A percentile compares a stretch with the other conserved stretches of the same genome.
Evolutionary conservation across 2,329 filamentous ascomycete species (phyloP).

Genomic region (Monilinia vaccinii-corymbosi): DNA sequence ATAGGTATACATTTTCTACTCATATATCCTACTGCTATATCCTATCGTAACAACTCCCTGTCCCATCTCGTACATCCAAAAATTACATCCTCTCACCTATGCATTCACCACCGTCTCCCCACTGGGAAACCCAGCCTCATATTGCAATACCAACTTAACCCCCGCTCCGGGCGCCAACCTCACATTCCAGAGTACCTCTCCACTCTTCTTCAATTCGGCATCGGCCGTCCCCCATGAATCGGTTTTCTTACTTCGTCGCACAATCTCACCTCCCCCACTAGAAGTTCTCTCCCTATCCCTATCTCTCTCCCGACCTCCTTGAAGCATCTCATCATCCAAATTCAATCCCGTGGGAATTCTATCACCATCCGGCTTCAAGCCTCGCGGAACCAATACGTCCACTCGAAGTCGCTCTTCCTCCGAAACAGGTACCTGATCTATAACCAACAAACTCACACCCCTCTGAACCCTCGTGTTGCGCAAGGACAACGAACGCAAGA

Average conservation of each 20-base stretch:
- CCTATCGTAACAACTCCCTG: neutral
- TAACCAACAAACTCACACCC: constrained; percentile 39
- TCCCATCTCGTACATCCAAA: neutral
- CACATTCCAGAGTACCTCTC: constrained; percentile 51
- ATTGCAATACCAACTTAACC: constrained; percentile 50
- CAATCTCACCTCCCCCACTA: neutral
- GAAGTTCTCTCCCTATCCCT: constrained; percentile 17
- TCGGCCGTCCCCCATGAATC: constrained; percentile 45
- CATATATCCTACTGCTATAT: neutral
- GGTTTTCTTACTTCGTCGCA: constrained; percentile 21
- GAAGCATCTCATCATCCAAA: constrained; percentile 9
- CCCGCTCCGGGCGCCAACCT: constrained; percentile 47
- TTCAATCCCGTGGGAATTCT: constrained; percentile 31
- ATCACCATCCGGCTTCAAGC: constrained; percentile 35
- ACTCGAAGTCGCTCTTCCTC: constrained; percentile 50
- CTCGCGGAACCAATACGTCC: constrained; percentile 40
- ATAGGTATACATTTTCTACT: neutral
- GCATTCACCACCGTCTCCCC: constrained; percentile 35
- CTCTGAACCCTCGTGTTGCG: constrained; percentile 40
- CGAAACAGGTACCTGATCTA: constrained; percentile 54
- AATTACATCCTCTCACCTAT: neutral
- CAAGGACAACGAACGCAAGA: constrained; percentile 40
- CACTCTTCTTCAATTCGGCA: constrained; percentile 45
- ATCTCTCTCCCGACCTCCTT: constrained; percentile 15
- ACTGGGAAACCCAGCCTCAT: constrained; percentile 47